Percentiles rank a stretch among this genome's conserved stretches.
Evolutionary conservation across 2,329 filamentous ascomycete genomes (phyloP).

Genomic region (Alternaria postmessia): DNA sequence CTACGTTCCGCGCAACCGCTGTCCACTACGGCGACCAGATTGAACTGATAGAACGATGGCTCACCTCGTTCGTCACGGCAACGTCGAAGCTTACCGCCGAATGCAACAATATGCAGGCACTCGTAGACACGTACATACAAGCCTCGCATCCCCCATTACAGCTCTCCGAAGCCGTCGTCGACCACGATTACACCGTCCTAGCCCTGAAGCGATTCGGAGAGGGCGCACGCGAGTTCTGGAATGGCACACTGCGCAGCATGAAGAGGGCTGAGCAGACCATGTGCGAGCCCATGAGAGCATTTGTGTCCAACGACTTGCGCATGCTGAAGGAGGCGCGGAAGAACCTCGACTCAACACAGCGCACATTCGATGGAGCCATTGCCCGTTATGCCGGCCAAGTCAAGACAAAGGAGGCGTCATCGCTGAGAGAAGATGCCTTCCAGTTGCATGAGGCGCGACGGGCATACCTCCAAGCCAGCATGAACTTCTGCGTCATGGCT

Average conservation of each 20-base stretch:
- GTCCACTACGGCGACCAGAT: slow-evolving; percentile 91
- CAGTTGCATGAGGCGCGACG: slow-evolving; percentile 92
- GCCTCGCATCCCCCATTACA: slow-evolving; percentile 77
- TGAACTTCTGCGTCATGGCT: slow-evolving; percentile 91
- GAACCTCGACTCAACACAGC: slow-evolving; percentile 79
- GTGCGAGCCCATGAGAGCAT: slow-evolving; percentile 81
- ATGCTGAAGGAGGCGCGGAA: slow-evolving; percentile 86
- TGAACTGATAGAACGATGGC: slow-evolving; percentile 90
- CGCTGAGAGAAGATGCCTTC: slow-evolving; percentile 93
- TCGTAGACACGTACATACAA: slow-evolving; percentile 78
- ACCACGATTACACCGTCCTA: slow-evolving; percentile 93
- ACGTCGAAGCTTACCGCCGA: slow-evolving; percentile 69
- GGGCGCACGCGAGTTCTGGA: slow-evolving; percentile 87
- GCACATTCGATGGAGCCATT: slow-evolving; percentile 81
- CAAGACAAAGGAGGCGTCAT: slow-evolving; percentile 92
- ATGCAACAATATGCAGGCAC: slow-evolving; percentile 77
- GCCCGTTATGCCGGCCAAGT: slow-evolving; percentile 83
- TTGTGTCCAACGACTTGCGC: slow-evolving; percentile 80
- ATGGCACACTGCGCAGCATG: slow-evolving; percentile 73
- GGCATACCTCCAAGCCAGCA: slow-evolving; percentile 85
- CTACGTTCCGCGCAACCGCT: slow-evolving; percentile 88
- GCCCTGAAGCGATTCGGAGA: slow-evolving; percentile 87
- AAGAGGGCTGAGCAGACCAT: slow-evolving; percentile 80
- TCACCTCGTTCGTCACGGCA: slow-evolving; percentile 74
- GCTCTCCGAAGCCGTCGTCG: slow-evolving; percentile 83